phyloP scores from a whole-genome alignment of 441 rosid species.

The Capsella rubella region DNA sequence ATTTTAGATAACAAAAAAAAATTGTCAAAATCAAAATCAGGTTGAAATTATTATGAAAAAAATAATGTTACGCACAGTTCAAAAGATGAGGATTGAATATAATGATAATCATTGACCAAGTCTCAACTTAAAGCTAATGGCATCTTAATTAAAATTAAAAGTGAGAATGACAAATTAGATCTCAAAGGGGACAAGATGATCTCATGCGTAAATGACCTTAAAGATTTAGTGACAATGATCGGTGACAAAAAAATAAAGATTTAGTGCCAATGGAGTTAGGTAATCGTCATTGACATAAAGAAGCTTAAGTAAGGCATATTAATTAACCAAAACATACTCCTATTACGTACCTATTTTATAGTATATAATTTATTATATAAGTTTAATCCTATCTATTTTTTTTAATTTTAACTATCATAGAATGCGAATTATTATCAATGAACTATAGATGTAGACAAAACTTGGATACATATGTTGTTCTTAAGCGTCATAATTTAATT shows the following conservation, averaged over 20 bases:
- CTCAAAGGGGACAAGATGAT: constrained; percentile 42
- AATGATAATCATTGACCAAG: constrained; percentile 29
- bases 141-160: constrained; percentile 18
- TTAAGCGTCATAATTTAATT: too few relatives aligned
- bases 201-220: constrained; percentile 35
- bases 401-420: neutral
- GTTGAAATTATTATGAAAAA: too few relatives aligned
- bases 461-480: too few relatives aligned
- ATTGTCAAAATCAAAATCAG: too few relatives aligned
- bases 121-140: constrained; percentile 15
- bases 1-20: too few relatives aligned
- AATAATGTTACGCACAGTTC: neutral
- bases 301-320: neutral
- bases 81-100: constrained; percentile 26
- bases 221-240: constrained; percentile 27
- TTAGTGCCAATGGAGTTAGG: constrained; percentile 37
- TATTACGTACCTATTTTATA: neutral
- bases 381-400: neutral
- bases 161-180: constrained; percentile 41
- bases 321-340: neutral
- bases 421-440: too few relatives aligned
- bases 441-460: too few relatives aligned
- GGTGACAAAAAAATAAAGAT: constrained; percentile 6
- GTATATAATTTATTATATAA: neutral
- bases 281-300: constrained; percentile 19